Evolutionary conservation across 176 grass and related monocot genomes (phyloP).

Genomic region (Zea luxurians): DNA sequence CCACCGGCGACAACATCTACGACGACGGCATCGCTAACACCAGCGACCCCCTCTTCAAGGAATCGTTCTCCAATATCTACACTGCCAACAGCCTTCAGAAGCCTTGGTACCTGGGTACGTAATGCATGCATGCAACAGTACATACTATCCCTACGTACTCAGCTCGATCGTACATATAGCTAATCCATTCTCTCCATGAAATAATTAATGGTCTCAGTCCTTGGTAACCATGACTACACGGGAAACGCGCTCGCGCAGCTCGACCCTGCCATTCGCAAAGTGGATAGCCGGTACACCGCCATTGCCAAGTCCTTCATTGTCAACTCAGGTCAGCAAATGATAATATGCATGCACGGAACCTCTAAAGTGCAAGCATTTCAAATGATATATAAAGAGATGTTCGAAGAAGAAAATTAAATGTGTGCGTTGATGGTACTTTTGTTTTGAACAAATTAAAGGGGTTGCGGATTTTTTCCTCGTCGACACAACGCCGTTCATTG

Average conservation of each 20-base stretch:
- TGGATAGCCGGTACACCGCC: conserved; percentile 41
- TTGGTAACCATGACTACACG: conserved; percentile 46
- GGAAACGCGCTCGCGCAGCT: conserved; percentile 46
- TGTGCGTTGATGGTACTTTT: too few relatives aligned
- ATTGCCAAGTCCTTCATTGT: conserved; percentile 52
- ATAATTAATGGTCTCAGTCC: conserved; percentile 24
- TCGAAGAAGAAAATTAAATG: too few relatives aligned
- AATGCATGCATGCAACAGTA: not conserved
- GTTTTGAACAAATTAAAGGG: not conserved
- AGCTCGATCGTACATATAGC: too few relatives aligned
- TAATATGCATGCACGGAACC: not conserved
- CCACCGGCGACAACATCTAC: conserved; percentile 88
- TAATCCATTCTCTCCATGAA: too few relatives aligned
- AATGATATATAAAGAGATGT: too few relatives aligned
- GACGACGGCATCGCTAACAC: conserved; percentile 58
- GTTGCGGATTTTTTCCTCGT: conserved; percentile 83
- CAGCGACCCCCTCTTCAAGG: conserved; percentile 57
- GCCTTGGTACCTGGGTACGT: conserved; percentile 78
- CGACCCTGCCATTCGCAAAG: conserved; percentile 26
- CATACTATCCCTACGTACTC: too few relatives aligned
- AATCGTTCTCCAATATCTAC: conserved; percentile 77
- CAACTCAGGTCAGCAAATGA: conserved; percentile 24
- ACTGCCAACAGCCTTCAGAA: conserved; percentile 75
- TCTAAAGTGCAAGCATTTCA: not conserved
- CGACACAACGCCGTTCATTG: conserved; percentile 70